These are phyloP conservation scores for Aspergillus avenaceus DNA, from an alignment of 495 filamentous ascomycete genomes.

Conservation along the genomic window DNA sequence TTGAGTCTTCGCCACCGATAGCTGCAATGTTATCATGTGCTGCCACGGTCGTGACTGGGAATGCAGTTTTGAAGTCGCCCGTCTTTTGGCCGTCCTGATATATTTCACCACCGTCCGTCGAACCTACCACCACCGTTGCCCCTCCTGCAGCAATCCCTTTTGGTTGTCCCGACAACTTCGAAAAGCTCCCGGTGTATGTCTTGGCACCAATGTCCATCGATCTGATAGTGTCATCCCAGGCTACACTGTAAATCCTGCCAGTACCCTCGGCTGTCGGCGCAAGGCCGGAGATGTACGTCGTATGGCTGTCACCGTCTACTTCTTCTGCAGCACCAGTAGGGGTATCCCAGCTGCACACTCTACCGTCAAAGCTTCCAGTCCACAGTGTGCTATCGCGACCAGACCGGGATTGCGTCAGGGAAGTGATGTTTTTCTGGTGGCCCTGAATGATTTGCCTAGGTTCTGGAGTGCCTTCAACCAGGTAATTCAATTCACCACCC, in stretches of 20 bases:
- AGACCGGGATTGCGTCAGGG: constrained; percentile 52
- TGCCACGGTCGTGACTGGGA: constrained; percentile 67
- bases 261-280: constrained; percentile 48
- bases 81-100: constrained; percentile 53
- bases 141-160: constrained; percentile 49
- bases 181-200: constrained; percentile 52
- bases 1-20: constrained; percentile 67
- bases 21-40: constrained; percentile 64
- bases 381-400: constrained; percentile 55
- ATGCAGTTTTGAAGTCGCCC: constrained; percentile 56
- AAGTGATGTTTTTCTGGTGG: constrained; percentile 91
- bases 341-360: constrained; percentile 78
- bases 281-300: constrained; percentile 78
- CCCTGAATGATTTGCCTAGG: constrained; percentile 74
- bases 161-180: constrained; percentile 57
- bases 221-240: constrained; percentile 93
- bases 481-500: constrained; percentile 85
- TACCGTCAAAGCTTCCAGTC: constrained; percentile 89
- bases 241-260: constrained; percentile 73
- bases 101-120: constrained; percentile 61
- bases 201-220: constrained; percentile 60
- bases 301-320: constrained; percentile 75
- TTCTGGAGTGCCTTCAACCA: constrained; percentile 62
- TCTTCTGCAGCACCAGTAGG: constrained; percentile 58
- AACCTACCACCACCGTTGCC: constrained; percentile 58